Evolutionary conservation across 768 basidiomycete genomes (phyloP).

Genomic region (Thelephora aurantiotincta): DNA sequence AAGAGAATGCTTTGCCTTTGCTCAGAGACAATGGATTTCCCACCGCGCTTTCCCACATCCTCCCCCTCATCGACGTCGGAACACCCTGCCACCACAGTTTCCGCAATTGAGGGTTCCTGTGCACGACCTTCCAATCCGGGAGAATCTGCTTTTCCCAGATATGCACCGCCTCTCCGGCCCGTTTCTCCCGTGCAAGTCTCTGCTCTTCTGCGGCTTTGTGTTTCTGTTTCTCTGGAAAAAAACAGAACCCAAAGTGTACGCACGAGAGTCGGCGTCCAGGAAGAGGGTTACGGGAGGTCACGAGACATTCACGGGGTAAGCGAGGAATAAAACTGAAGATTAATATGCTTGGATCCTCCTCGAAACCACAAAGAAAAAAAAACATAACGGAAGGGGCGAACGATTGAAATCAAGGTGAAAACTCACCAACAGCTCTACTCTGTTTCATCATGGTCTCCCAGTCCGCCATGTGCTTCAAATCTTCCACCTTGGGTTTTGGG

Average conservation of each 20-base stretch:
- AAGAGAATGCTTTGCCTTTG: conserved; percentile 50
- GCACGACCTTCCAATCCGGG: conserved; percentile 71
- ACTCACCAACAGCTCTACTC: conserved; percentile 58
- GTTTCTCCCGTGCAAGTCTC: conserved; percentile 46
- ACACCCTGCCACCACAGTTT: conserved; percentile 84
- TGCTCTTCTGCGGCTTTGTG: conserved; percentile 48
- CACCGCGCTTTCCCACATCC: conserved; percentile 75
- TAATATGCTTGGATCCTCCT: not conserved
- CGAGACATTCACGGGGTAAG: no score
- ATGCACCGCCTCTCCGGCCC: conserved; percentile 53
- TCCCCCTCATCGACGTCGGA: conserved; percentile 64
- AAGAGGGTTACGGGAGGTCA: not conserved
- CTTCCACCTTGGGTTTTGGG: conserved; percentile 66
- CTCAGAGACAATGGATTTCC: conserved; percentile 73
- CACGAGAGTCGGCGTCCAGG: no score
- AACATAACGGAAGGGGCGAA: conserved; percentile 1
- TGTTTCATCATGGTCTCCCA: conserved; percentile 85
- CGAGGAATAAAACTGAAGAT: no score
- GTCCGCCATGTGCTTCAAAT: conserved; percentile 69
- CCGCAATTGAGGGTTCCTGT: conserved; percentile 48
- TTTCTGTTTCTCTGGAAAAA: conserved; percentile 50
- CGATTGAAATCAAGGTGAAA: not conserved
- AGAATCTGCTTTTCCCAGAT: conserved; percentile 70
- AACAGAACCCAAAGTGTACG: not conserved
- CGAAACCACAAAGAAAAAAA: conserved; percentile 1